These are phyloP conservation scores for Thermothielavioides terrestris DNA, from an alignment of 495 filamentous ascomycete genomes.

Conservation along the genomic window DNA sequence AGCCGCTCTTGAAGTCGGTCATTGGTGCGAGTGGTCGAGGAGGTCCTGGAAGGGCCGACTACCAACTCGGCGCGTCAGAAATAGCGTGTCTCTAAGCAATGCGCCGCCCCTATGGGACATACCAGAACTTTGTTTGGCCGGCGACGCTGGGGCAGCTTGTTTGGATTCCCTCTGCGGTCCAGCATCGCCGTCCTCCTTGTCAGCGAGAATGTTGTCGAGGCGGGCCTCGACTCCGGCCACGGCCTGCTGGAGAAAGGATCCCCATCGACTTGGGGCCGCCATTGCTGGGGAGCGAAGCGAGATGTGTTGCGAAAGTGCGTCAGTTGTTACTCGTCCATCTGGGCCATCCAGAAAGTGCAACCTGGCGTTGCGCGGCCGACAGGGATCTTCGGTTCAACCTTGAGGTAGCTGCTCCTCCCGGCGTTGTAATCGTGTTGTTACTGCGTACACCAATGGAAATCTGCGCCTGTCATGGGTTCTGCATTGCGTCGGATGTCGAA, in stretches of 20 bases:
- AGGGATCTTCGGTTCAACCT: no score
- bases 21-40: conserved; percentile 53
- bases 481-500: background rate
- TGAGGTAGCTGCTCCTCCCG: no score
- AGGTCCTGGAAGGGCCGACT: conserved; percentile 37
- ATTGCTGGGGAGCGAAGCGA: conserved; percentile 12
- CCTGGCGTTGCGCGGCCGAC: no score
- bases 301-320: background rate
- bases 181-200: conserved; percentile 49
- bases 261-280: conserved; percentile 49
- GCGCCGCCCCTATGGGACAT: conserved; percentile 6
- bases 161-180: conserved; percentile 25
- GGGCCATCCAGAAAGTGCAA: background rate
- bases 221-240: conserved; percentile 90
- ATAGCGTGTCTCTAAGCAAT: background rate
- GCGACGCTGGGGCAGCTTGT: conserved; percentile 19
- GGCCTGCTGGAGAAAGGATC: conserved; percentile 81
- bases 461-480: background rate
- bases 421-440: background rate
- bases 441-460: no score
- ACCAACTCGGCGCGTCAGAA: conserved; percentile 12
- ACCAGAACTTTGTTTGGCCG: conserved; percentile 24
- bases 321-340: background rate
- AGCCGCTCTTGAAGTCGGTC: conserved; percentile 80
- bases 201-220: conserved; percentile 84